Conservation (phyloP, 371 early-diverging fungal genomes). For the Rhizopus sp. region DNA sequence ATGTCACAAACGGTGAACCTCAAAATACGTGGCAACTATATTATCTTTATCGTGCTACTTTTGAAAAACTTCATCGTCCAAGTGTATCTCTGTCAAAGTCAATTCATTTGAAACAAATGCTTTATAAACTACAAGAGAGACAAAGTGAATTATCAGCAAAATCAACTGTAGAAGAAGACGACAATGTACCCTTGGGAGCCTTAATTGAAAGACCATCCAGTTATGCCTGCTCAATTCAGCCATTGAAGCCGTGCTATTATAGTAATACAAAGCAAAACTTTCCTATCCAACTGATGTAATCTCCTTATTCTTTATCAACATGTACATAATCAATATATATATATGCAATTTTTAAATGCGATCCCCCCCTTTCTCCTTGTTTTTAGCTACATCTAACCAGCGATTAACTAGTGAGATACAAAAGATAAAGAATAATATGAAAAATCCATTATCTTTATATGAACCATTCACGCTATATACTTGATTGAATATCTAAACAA, state of each 20-base stretch:
- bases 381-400: no score
- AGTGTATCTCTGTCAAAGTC: background rate
- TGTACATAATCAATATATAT: no score
- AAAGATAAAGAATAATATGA: no score
- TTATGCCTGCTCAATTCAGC: background rate
- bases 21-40: constrained; percentile 1
- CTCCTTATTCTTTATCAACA: no score
- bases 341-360: no score
- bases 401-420: no score
- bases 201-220: background rate
- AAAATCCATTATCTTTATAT: background rate
- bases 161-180: background rate
- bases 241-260: background rate
- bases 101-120: background rate
- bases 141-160: background rate
- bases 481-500: background rate
- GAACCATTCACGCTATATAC: background rate
- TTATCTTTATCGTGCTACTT: constrained; percentile 3
- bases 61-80: background rate
- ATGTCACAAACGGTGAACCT: background rate
- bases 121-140: background rate
- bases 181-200: background rate
- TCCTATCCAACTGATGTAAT: no score
- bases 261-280: no score
- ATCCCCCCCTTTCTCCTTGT: background rate